These are phyloP conservation scores for Tricholomella constricta DNA, from an alignment of 768 basidiomycete species.

Conservation along the genomic window DNA sequence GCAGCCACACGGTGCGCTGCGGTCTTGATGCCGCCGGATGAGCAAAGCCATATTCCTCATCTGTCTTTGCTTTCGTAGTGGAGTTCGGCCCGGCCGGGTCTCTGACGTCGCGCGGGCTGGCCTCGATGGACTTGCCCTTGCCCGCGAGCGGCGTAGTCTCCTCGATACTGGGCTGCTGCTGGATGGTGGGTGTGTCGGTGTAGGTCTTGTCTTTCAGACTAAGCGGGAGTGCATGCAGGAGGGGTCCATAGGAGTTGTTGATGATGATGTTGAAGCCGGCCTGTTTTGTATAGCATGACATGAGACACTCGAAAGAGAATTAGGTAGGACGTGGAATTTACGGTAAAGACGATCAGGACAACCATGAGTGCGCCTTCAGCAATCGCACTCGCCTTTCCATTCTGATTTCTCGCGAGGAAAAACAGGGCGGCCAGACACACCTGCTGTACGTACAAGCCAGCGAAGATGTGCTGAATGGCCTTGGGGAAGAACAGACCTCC, in stretches of 20 bases:
- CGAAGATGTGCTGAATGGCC: slow-evolving; percentile 91
- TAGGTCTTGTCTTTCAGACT: slow-evolving; percentile 74
- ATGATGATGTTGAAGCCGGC: slow-evolving; percentile 74
- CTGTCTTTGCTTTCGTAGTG: neutral
- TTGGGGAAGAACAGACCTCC: slow-evolving; percentile 96
- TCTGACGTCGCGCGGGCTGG: slow-evolving; percentile 3
- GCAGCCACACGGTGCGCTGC: slow-evolving; percentile 85
- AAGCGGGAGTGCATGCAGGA: slow-evolving; percentile 74
- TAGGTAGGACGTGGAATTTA: slow-evolving; percentile 36
- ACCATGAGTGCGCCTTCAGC: slow-evolving; percentile 84
- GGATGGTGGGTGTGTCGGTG: slow-evolving; percentile 20
- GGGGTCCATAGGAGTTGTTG: slow-evolving; percentile 78
- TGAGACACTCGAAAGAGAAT: neutral
- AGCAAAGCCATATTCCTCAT: slow-evolving; percentile 71
- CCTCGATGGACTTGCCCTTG: neutral
- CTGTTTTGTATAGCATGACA: slow-evolving; percentile 32
- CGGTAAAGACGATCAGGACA: slow-evolving; percentile 81
- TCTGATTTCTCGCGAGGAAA: slow-evolving; percentile 74
- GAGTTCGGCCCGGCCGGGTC: slow-evolving; percentile 8
- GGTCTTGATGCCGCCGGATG: slow-evolving; percentile 81
- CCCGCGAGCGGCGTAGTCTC: slow-evolving; percentile 5
- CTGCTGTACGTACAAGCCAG: slow-evolving; percentile 91
- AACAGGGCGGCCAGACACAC: slow-evolving; percentile 35
- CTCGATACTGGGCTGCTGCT: neutral
- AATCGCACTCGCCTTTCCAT: slow-evolving; percentile 55